Conservation (phyloP, 176 grass and related monocot genomes). For the Avena eriantha region DNA sequence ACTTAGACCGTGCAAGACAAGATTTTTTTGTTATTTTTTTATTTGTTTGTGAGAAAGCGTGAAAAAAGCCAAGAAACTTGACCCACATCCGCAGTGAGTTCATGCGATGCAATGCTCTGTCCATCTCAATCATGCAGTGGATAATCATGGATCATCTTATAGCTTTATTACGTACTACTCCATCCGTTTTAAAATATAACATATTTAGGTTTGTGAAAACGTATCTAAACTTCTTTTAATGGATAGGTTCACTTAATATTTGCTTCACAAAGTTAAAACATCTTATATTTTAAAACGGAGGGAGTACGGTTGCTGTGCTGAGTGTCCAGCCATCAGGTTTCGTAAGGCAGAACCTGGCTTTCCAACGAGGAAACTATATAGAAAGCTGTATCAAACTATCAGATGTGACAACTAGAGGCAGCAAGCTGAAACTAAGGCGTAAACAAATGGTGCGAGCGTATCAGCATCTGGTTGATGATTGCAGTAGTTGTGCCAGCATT, state of each 20-base stretch:
- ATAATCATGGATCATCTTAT: not conserved
- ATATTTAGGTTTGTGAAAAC: too few species aligned
- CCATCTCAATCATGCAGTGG: constrained; percentile 31
- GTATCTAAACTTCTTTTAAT: too few species aligned
- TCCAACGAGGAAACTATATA: constrained; percentile 1
- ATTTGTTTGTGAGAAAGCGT: too few species aligned
- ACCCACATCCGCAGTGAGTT: constrained; percentile 15
- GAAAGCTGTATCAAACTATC: constrained; percentile 30
- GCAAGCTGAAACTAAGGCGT: constrained; percentile 12
- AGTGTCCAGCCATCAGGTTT: constrained; percentile 22
- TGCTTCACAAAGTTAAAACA: too few species aligned
- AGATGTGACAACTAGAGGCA: constrained; percentile 29
- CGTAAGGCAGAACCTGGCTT: not conserved
- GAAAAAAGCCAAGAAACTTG: too few species aligned
- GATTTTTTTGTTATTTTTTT: too few species aligned
- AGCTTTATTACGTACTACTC: constrained; percentile 24
- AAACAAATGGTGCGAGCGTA: constrained; percentile 34
- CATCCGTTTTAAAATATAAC: too few species aligned
- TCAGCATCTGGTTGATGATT: constrained; percentile 53
- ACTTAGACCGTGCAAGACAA: too few species aligned
- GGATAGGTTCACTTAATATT: too few species aligned
- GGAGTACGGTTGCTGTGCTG: not conserved
- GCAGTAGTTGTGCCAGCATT: constrained; percentile 36
- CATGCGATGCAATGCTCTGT: constrained; percentile 21
- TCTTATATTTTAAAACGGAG: too few species aligned